Base-by-base conservation (phyloP, 306 rosid species). In the Datisca glomerata region DNA sequence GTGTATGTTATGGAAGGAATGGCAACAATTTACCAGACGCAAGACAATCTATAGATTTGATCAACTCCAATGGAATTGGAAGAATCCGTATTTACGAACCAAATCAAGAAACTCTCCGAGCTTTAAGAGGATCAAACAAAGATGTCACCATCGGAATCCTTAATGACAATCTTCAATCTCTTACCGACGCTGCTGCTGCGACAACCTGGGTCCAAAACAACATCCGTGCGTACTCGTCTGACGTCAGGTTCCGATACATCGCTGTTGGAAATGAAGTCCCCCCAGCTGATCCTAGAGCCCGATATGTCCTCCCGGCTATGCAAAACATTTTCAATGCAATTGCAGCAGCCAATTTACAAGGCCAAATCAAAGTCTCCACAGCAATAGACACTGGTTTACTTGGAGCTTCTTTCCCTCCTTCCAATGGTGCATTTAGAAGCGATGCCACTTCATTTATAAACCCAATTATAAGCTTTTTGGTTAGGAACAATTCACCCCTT, bases 181-280 rank as follows among this genome's bases (percentile, higher is more conserved):
- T 74, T 0, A 18, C 60, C 1, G 18, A 69, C 18, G 2, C 57
- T 0, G 18, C n/a, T 4, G 20, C 25, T 0, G 77, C 81, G 12
- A 39, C 6, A 0, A 2, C 43, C 6, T 76, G 85, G 85, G 60
- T 76, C 8, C 70, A 61, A 38, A 49, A 40, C 31, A 53, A 71
- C 12, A 28, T 76, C 2, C 29, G 17, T 53, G 43, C 61, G 18
- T 57, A 39, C 56, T 29, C 9, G 9, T 10, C 14, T 15, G 47
- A 72, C 24, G 86, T 77, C 36, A 72, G 20, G 21, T 63, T 77
- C 60, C 66, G 55, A 45, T 77, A 65, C 66, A 72, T 72, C 8
- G 51, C 66, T 0, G 80, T 72, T 5, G 85, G 80, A 32, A 77
- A 77, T 18, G 80, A 77, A 45, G 54, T 72, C 2, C 21, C 54